phyloP scores from a whole-genome alignment of 1,139 yeast genomes.

The Arxiozyma bovina region DNA sequence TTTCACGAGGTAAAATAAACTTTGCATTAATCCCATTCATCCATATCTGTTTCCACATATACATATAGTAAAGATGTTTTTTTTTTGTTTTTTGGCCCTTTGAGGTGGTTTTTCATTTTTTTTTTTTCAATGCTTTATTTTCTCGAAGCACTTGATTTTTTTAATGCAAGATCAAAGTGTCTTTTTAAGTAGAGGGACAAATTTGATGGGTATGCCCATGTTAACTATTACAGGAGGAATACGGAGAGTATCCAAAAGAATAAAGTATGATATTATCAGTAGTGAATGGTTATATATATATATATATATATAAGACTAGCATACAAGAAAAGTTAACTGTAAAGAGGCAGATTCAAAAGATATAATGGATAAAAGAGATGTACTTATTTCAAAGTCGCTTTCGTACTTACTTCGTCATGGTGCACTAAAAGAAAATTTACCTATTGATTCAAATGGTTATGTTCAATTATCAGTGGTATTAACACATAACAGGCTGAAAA shows the following conservation, averaged over 20 bases:
- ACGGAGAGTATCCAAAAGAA: background rate
- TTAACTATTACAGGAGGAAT: background rate
- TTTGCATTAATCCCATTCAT: background rate
- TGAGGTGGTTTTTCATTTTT: too few relatives aligned
- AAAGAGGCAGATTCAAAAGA: background rate
- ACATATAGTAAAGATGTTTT: too few relatives aligned
- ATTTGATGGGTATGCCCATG: too few relatives aligned
- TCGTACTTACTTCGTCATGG: slow-evolving; percentile 77
- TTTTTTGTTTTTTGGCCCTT: too few relatives aligned
- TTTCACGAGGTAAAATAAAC: background rate
- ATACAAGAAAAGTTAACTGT: too few relatives aligned
- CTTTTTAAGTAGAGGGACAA: background rate
- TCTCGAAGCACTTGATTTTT: background rate
- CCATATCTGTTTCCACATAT: background rate
- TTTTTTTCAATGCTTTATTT: too few relatives aligned
- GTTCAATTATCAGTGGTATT: slow-evolving; percentile 47
- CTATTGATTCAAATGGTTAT: slow-evolving; percentile 62
- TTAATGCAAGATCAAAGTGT: background rate
- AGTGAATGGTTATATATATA: too few relatives aligned
- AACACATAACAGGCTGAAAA: slow-evolving; percentile 49
- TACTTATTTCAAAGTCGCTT: slow-evolving; percentile 60
- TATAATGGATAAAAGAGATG: slow-evolving; percentile 35
- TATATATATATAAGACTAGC: too few relatives aligned
- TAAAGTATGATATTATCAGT: background rate
- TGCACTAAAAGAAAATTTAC: slow-evolving; percentile 60